These are phyloP conservation scores for Aspergillus saccharolyticus DNA, from an alignment of 495 filamentous ascomycete genomes.

Conservation along the genomic window DNA sequence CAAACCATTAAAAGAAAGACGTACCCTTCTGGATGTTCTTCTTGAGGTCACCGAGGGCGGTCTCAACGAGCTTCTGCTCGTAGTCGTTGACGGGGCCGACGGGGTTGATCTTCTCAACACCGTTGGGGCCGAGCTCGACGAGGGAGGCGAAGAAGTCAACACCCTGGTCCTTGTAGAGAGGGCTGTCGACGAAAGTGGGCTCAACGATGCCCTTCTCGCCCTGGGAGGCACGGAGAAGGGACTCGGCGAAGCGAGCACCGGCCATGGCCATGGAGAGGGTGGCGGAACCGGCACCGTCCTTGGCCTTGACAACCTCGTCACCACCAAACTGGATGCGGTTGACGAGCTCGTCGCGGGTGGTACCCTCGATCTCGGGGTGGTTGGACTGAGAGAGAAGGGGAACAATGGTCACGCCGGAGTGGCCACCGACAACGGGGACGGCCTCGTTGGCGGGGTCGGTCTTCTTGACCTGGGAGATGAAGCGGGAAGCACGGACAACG, in stretches of 20 bases:
- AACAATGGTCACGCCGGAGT: constrained; percentile 97
- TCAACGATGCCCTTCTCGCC: constrained; percentile 94
- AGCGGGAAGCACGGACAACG: constrained; percentile 93
- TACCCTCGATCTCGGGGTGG: constrained; percentile 74
- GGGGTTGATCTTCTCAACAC: constrained; percentile 85
- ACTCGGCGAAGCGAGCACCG: constrained; percentile 95
- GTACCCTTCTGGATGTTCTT: constrained; percentile 76
- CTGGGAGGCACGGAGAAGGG: constrained; percentile 83
- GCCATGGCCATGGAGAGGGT: constrained; percentile 99
- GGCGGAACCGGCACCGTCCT: constrained; percentile 96
- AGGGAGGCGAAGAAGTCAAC: constrained; percentile 91
- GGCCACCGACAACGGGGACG: constrained; percentile 92
- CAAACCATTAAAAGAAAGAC: background rate
- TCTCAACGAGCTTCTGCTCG: constrained; percentile 87
- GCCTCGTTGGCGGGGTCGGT: constrained; percentile 89
- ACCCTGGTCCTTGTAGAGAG: constrained; percentile 95
- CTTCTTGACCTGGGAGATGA: constrained; percentile 87
- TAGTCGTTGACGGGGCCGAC: constrained; percentile 75
- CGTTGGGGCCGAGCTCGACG: constrained; percentile 93
- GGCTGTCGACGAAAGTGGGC: constrained; percentile 94
- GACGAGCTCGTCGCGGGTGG: constrained; percentile 70
- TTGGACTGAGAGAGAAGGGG: constrained; percentile 92
- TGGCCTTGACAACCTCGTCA: constrained; percentile 99
- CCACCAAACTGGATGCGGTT: constrained; percentile 98
- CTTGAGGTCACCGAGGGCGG: constrained; percentile 79